Evolutionary conservation across 2,329 filamentous ascomycete species (phyloP), one percentile per base, ranked within the genome.

Genomic region (Neofusicoccum laricinum): DNA sequence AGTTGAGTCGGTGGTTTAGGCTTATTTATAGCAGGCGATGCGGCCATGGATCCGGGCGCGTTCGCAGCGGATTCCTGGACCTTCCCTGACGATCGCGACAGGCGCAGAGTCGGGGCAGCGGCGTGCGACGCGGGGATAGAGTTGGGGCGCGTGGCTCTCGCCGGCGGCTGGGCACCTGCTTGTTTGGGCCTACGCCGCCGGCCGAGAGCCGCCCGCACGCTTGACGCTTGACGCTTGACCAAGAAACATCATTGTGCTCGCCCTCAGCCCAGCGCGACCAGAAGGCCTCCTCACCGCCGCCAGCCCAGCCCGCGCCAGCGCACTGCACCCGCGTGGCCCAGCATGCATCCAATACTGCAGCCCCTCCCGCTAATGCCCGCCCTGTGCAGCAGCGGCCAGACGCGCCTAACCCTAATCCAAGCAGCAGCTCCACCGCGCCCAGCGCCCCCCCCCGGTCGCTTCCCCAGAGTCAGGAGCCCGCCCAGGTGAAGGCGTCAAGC

Each of bases 81-180:
- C 46, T 40, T 59, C 12, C 55, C 55, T 59, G 55, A 36, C 55
- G 55, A 59, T 59, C 55, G 41, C 38, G 25, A 30, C 25, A 30
- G 25, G 4, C 25, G 25, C 25, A 30, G 25, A 30, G 25, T 30
- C 25, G 25, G 25, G 1, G 4, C 4, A 6, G 25, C 25, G 25
- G 25, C 25, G 25, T n/a, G 25, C 25, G 25, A 30, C 4, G 25
- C 25, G 25, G 25, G 25, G 40, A 21, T 19, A 19, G 17, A 12
- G 41, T 45, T 17, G 12, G 30, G 55, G 55, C 30, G 40, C 7
- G 38, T 51, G 49, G 49, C 25, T 30, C 7, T 30, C 25, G 10
- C 15, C 30, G 38, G 19, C 10, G 7, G 8, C 2, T 14, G 17
- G 15, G 21, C 40, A 59, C 55, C 55, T 59, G 41, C 55, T 59